These are phyloP conservation scores for Boletales sp. DNA, from an alignment of 768 basidiomycete genomes.

Conservation along the genomic window DNA sequence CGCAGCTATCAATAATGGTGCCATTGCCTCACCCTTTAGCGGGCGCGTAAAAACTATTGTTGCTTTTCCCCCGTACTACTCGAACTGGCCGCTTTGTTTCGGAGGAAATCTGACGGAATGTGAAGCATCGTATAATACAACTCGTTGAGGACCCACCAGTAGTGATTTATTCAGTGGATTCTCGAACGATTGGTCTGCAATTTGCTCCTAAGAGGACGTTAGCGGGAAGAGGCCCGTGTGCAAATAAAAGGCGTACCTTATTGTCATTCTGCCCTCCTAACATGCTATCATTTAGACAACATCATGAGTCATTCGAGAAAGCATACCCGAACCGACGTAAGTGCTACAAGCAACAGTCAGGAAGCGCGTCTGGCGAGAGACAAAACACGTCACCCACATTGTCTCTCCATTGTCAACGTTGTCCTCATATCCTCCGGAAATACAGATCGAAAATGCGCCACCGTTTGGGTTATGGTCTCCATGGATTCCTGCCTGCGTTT, in stretches of 20 bases:
- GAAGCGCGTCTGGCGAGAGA: neutral
- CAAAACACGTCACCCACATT: slow-evolving; percentile 28
- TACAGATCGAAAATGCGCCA: slow-evolving; percentile 40
- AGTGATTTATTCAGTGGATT: slow-evolving; percentile 19
- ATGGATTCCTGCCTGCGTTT: slow-evolving; percentile 36
- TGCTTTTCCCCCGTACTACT: slow-evolving; percentile 30
- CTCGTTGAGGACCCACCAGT: slow-evolving; percentile 5
- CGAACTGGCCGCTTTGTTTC: slow-evolving; percentile 32
- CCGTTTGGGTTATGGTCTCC: slow-evolving; percentile 24
- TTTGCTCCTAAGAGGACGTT: slow-evolving; percentile 19
- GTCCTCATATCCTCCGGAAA: slow-evolving; percentile 42
- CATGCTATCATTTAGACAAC: neutral
- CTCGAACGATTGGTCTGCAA: slow-evolving; percentile 21
- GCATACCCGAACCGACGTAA: slow-evolving; percentile 33
- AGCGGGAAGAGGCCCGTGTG: neutral
- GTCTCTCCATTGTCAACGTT: slow-evolving; percentile 35
- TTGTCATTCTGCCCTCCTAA: slow-evolving; percentile 22
- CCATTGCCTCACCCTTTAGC: slow-evolving; percentile 15
- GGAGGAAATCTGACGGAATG: slow-evolving; percentile 25
- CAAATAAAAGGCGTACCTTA: slow-evolving; percentile 12
- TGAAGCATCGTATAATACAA: neutral
- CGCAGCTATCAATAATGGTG: neutral
- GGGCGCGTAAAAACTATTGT: slow-evolving; percentile 18
- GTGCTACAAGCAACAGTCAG: slow-evolving; percentile 21
- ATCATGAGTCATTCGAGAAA: neutral